phyloP scores from a whole-genome alignment of 2,329 filamentous ascomycete genomes.

The Ophiosphaerella herpotricha region DNA sequence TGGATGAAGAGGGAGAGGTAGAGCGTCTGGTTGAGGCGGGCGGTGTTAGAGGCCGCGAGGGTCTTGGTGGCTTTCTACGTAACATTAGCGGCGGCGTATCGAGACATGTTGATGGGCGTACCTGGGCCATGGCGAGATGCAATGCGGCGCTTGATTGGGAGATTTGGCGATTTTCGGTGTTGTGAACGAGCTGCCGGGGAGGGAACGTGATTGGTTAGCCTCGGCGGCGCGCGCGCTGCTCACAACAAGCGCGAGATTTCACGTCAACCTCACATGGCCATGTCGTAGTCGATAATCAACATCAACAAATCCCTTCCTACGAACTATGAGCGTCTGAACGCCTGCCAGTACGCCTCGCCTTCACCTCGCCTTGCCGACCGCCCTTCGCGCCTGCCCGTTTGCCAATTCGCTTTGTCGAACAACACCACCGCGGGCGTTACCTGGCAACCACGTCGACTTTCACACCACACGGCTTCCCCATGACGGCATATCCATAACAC shows the following conservation, averaged over 20 bases:
- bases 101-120: slow-evolving; percentile 5
- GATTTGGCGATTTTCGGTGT: neutral
- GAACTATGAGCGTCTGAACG: slow-evolving; percentile 18
- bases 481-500: slow-evolving; percentile 24
- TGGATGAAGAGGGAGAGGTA: slow-evolving; percentile 75
- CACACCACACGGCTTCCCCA: slow-evolving; percentile 30
- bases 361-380: slow-evolving; percentile 17
- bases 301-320: slow-evolving; percentile 8
- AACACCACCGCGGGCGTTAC: slow-evolving; percentile 32
- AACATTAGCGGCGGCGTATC: no score
- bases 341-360: slow-evolving; percentile 13
- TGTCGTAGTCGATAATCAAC: slow-evolving; percentile 8
- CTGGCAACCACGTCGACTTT: slow-evolving; percentile 34
- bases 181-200: no score
- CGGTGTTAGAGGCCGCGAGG: slow-evolving; percentile 77
- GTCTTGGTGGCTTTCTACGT: slow-evolving; percentile 58
- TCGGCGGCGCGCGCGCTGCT: slow-evolving; percentile 8
- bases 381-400: slow-evolving; percentile 28
- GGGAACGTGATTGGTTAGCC: neutral
- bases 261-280: slow-evolving; percentile 7
- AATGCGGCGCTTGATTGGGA: neutral
- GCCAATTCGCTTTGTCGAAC: slow-evolving; percentile 47
- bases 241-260: slow-evolving; percentile 33
- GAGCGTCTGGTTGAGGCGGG: slow-evolving; percentile 80
- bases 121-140: slow-evolving; percentile 29